Conservation (phyloP, 2,329 filamentous ascomycete species). For the Apiospora sp. region DNA sequence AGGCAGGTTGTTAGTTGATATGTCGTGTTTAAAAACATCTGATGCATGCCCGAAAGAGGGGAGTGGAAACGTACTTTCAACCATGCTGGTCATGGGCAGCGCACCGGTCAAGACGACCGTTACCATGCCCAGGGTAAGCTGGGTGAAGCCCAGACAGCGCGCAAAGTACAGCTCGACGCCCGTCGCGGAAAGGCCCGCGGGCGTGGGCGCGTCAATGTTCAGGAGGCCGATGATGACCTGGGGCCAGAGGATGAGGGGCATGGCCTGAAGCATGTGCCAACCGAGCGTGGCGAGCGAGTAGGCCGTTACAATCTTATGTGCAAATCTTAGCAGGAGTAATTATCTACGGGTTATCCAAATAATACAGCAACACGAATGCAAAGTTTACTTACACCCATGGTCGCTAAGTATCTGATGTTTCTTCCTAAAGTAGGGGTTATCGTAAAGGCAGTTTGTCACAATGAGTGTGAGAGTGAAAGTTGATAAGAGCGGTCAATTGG, state of each 20-base stretch:
- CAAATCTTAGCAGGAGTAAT: not conserved
- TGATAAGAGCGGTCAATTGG: not conserved
- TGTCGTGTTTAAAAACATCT: no score
- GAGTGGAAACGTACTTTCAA: conserved; percentile 45
- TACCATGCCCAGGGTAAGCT: conserved; percentile 70
- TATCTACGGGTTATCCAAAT: no score
- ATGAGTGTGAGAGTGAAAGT: not conserved
- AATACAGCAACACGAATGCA: not conserved
- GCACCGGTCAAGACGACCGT: conserved; percentile 75
- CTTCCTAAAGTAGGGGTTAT: not conserved
- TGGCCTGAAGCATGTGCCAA: conserved; percentile 58
- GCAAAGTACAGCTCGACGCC: conserved; percentile 77
- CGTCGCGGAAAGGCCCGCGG: conserved; percentile 37
- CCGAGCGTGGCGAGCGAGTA: conserved; percentile 60
- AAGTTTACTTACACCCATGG: not conserved
- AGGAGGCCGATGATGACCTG: conserved; percentile 56
- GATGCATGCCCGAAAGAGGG: no score
- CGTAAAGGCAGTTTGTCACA: not conserved
- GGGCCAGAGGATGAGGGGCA: conserved; percentile 57
- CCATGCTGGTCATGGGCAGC: conserved; percentile 67
- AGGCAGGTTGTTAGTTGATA: not conserved
- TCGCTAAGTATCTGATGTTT: not conserved
- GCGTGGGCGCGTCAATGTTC: conserved; percentile 26
- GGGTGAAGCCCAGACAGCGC: conserved; percentile 72
- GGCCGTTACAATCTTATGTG: conserved; percentile 54